Percentiles rank a stretch among this genome's conserved stretches.
Evolutionary conservation across 1,284 basidiomycete genomes (phyloP).

Genomic region (Porogramme epimiltina): DNA sequence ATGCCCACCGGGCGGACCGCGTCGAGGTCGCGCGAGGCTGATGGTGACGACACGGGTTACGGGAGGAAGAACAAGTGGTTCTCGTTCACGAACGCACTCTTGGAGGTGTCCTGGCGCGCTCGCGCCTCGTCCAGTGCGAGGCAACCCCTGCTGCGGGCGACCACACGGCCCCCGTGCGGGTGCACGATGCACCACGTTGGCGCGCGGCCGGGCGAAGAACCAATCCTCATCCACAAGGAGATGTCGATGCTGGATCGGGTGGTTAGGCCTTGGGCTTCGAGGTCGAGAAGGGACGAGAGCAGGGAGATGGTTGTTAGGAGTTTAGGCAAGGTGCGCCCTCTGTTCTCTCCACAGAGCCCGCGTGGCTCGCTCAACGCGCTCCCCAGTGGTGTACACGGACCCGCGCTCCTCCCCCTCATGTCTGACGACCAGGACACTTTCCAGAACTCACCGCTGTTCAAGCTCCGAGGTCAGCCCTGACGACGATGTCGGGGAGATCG

Average conservation of each 20-base stretch:
- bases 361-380: neutral
- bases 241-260: constrained; percentile 31
- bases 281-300: constrained; percentile 46
- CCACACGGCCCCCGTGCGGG: constrained; percentile 28
- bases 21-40: constrained; percentile 17
- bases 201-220: constrained; percentile 24
- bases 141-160: constrained; percentile 9
- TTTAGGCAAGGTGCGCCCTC: constrained; percentile 77
- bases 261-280: constrained; percentile 42
- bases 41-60: constrained; percentile 25
- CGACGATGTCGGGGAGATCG: constrained; percentile 52
- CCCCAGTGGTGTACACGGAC: constrained; percentile 80
- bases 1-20: constrained; percentile 13
- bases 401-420: constrained; percentile 68
- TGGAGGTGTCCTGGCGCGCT: constrained; percentile 45
- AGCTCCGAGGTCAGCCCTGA: constrained; percentile 42
- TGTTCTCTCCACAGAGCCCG: neutral
- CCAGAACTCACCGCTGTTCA: constrained; percentile 54
- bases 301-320: constrained; percentile 80
- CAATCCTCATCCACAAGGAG: constrained; percentile 23
- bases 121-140: constrained; percentile 28
- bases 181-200: constrained; percentile 17
- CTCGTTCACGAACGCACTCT: constrained; percentile 38
- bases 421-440: constrained; percentile 58
- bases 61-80: constrained; percentile 40